These are phyloP conservation scores for Eucalyptus curtisii DNA, from an alignment of 345 rosid species.

Conservation along the genomic window DNA sequence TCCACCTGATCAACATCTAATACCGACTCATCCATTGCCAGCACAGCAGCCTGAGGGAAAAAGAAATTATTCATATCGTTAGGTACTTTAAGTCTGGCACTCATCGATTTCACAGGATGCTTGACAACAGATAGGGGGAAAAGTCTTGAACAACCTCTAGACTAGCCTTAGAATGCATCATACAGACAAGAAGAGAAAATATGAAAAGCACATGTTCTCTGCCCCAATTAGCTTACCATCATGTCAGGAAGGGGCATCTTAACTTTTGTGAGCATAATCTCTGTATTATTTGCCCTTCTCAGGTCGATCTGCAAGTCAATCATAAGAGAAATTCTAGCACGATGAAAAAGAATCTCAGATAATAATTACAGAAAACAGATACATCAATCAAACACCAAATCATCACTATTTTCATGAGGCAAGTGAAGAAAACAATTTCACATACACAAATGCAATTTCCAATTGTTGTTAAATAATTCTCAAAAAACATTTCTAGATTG, in stretches of 20 bases:
- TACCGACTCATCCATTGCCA: constrained; percentile 88
- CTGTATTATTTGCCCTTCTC: constrained; percentile 98
- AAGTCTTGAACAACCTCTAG: background rate
- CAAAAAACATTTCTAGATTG: background rate
- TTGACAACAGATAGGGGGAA: background rate
- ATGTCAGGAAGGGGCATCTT: constrained; percentile 98
- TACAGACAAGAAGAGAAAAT: background rate
- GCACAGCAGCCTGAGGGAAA: constrained; percentile 70
- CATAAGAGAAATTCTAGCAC: background rate
- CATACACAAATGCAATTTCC: background rate
- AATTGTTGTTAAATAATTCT: background rate
- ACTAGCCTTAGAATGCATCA: background rate
- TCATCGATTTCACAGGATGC: background rate
- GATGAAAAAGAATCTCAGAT: background rate
- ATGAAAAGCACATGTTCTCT: background rate
- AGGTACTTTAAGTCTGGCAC: background rate
- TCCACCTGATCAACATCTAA: constrained; percentile 98
- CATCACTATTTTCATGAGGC: background rate
- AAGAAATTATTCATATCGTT: background rate
- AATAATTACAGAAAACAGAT: background rate
- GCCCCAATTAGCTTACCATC: constrained; percentile 68
- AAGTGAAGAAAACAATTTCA: background rate
- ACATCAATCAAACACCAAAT: background rate
- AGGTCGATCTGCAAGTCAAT: constrained; percentile 58
- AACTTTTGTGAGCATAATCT: constrained; percentile 99